phyloP scores from a whole-genome alignment of 1,284 basidiomycete genomes.

The Tilletia walkeri region DNA sequence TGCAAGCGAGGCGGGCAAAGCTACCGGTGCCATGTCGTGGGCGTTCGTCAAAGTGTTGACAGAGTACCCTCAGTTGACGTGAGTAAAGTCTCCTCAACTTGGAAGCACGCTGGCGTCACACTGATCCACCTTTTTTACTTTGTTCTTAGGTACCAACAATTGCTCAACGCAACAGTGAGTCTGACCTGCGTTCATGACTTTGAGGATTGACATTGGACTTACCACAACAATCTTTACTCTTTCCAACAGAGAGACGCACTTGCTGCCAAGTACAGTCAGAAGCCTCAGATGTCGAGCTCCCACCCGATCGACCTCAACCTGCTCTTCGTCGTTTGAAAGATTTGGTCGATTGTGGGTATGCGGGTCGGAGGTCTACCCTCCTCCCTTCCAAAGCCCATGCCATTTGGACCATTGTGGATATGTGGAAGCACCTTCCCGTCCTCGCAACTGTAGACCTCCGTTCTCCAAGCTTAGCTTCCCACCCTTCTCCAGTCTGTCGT shows the following conservation, averaged over 20 bases:
- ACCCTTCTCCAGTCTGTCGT: neutral
- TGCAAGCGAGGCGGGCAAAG: slow-evolving; percentile 73
- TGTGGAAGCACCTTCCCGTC: no score
- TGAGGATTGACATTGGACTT: no score
- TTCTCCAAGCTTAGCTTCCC: no score
- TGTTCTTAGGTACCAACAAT: slow-evolving; percentile 37
- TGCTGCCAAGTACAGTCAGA: slow-evolving; percentile 52
- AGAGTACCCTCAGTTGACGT: slow-evolving; percentile 56
- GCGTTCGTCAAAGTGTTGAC: slow-evolving; percentile 59
- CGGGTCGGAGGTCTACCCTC: neutral
- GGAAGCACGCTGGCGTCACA: no score
- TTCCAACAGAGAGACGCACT: slow-evolving; percentile 33
- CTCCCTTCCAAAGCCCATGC: no score
- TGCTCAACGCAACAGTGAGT: slow-evolving; percentile 42
- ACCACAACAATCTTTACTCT: no score
- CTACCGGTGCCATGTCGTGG: slow-evolving; percentile 65
- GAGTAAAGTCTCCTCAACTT: neutral
- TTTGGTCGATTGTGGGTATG: neutral
- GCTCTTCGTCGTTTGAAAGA: slow-evolving; percentile 41
- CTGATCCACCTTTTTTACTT: no score
- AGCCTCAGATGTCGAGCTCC: slow-evolving; percentile 58
- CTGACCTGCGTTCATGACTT: neutral
- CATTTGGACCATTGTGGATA: no score
- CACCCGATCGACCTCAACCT: slow-evolving; percentile 54
- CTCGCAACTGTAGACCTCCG: no score